These are phyloP conservation scores for Plasmodium coatneyi DNA, from an alignment of 169 alveolate species.

Conservation along the genomic window DNA sequence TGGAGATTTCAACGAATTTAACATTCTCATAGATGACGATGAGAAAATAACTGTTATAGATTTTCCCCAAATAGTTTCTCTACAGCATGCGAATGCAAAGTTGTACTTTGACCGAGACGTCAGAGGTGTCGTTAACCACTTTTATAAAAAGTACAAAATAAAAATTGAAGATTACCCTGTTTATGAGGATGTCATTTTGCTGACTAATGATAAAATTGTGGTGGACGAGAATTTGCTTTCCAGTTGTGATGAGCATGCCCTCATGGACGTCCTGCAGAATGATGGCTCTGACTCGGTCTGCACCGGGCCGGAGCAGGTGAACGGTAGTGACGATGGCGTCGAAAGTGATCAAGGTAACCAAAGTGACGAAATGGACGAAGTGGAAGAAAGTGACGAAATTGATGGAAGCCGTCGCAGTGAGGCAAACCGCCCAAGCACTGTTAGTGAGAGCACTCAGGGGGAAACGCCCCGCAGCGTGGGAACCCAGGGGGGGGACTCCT, in stretches of 20 bases:
- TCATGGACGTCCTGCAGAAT: slow-evolving; percentile 23
- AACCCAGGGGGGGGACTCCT: neutral
- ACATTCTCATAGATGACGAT: slow-evolving; percentile 92
- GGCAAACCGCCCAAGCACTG: neutral
- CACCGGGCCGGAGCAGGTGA: neutral
- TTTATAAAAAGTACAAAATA: slow-evolving; percentile 92
- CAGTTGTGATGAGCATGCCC: neutral
- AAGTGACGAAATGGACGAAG: neutral
- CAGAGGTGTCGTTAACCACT: slow-evolving; percentile 92
- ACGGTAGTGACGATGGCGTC: neutral
- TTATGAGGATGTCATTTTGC: slow-evolving; percentile 74
- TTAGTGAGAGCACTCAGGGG: slow-evolving; percentile 7
- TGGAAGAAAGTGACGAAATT: neutral
- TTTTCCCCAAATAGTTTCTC: slow-evolving; percentile 98
- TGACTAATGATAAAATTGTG: slow-evolving; percentile 14
- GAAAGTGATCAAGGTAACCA: neutral
- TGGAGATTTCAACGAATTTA: slow-evolving; percentile 99
- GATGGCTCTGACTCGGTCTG: slow-evolving; percentile 52
- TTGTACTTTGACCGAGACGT: slow-evolving; percentile 95
- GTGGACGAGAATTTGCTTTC: slow-evolving; percentile 3
- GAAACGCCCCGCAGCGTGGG: neutral
- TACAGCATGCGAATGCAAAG: slow-evolving; percentile 95
- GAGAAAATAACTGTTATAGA: slow-evolving; percentile 93
- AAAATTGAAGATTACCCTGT: slow-evolving; percentile 92
- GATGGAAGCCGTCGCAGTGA: neutral